Percentiles rank a stretch among this genome's conserved stretches.
These are phyloP conservation scores for Arabis hirsuta DNA, from an alignment of 345 rosid species.

Conservation along the genomic window DNA sequence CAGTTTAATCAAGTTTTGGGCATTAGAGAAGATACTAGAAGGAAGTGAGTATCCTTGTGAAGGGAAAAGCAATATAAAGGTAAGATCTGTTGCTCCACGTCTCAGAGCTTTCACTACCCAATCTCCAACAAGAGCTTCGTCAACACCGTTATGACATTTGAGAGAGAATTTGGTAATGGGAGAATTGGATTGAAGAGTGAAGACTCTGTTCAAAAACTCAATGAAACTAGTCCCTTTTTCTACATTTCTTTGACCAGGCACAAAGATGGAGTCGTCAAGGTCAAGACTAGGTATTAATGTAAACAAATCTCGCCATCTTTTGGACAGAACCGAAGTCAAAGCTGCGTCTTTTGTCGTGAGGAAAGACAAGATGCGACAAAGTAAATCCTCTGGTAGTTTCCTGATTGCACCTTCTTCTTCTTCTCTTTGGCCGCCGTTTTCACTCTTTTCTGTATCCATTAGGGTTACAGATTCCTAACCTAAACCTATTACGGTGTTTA, in stretches of 20 bases:
- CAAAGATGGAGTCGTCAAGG: constrained; percentile 14
- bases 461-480: too few species aligned
- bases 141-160: neutral
- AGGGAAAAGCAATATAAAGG: constrained; percentile 9
- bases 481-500: too few species aligned
- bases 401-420: neutral
- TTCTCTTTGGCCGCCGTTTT: too few species aligned
- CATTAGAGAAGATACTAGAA: neutral
- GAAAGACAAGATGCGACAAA: constrained; percentile 20
- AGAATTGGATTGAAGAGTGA: constrained; percentile 1
- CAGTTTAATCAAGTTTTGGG: constrained; percentile 4
- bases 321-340: constrained; percentile 22
- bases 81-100: constrained; percentile 23
- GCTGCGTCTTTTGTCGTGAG: constrained; percentile 20
- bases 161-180: constrained; percentile 28
- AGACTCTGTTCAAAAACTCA: constrained; percentile 9
- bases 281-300: neutral
- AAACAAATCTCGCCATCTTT: constrained; percentile 2
- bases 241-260: neutral
- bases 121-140: neutral
- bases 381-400: constrained; percentile 9
- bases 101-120: neutral
- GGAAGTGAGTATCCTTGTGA: too few species aligned
- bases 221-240: constrained; percentile 3
- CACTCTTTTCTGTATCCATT: too few species aligned